phyloP scores from a whole-genome alignment of 1,139 yeast species.

The Eremothecium sinecaudum region DNA sequence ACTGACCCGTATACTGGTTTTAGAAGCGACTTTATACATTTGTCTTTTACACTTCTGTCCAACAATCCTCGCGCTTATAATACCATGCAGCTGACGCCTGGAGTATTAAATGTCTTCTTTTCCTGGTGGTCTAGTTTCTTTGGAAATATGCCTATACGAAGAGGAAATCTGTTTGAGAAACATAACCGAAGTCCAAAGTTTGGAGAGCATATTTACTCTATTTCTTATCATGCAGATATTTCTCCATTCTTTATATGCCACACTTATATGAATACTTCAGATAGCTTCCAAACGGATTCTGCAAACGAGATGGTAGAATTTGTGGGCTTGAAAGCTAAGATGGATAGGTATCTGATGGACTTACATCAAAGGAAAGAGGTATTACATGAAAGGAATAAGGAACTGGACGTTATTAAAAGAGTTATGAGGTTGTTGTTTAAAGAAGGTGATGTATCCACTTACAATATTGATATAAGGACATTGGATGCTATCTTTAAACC shows the following conservation, averaged over 20 bases:
- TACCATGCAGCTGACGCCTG: constrained; percentile 68
- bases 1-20: constrained; percentile 76
- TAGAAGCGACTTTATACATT: constrained; percentile 68
- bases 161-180: constrained; percentile 57
- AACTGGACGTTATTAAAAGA: constrained; percentile 47
- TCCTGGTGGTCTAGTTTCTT: constrained; percentile 79
- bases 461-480: constrained; percentile 60
- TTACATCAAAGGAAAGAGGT: constrained; percentile 78
- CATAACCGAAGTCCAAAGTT: constrained; percentile 45
- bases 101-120: constrained; percentile 56
- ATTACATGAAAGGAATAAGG: constrained; percentile 46
- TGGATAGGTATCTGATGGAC: constrained; percentile 60
- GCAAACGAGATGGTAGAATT: constrained; percentile 42
- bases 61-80: constrained; percentile 42
- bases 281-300: constrained; percentile 35
- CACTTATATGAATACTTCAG: constrained; percentile 50
- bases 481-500: constrained; percentile 59
- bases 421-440: constrained; percentile 51
- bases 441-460: constrained; percentile 23
- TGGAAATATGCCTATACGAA: constrained; percentile 65
- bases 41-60: constrained; percentile 65
- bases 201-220: constrained; percentile 68
- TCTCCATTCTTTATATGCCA: constrained; percentile 70
- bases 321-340: constrained; percentile 73
- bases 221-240: constrained; percentile 67